A percentile compares a stretch with the other conserved stretches of the same genome.
These are phyloP conservation scores for Cunninghamia lanceolata DNA, from an alignment of 75 land plant species.

Conservation along the genomic window DNA sequence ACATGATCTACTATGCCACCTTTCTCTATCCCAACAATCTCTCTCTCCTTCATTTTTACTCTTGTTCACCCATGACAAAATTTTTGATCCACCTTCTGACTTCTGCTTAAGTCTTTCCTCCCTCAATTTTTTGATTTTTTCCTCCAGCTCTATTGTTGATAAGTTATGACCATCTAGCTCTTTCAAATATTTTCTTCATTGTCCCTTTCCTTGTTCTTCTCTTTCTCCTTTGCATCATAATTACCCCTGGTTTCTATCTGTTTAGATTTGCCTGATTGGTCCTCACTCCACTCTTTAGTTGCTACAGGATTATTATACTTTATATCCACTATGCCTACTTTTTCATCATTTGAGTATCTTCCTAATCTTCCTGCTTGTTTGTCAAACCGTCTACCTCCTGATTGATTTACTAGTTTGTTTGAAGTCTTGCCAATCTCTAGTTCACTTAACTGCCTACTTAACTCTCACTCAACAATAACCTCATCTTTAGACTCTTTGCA, in stretches of 20 bases:
- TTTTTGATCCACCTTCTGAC: conserved; percentile 57
- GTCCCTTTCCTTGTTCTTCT: conserved; percentile 14
- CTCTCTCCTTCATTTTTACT: conserved; percentile 50
- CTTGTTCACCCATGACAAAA: conserved; percentile 79
- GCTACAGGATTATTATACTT: too few relatives aligned
- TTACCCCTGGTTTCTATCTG: neutral
- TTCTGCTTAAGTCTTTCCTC: conserved; percentile 56
- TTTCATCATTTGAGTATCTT: too few relatives aligned
- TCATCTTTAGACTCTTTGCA: neutral
- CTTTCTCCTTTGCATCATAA: conserved; percentile 16
- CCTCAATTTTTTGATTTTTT: conserved; percentile 25
- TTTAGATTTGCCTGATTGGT: conserved; percentile 12
- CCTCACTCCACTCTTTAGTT: too few relatives aligned
- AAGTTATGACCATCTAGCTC: neutral
- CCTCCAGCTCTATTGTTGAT: conserved; percentile 1
- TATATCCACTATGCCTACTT: too few relatives aligned
- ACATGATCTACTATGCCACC: conserved; percentile 56
- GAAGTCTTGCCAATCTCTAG: neutral
- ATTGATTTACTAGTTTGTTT: too few relatives aligned
- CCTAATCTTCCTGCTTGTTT: too few relatives aligned
- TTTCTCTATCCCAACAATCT: conserved; percentile 39
- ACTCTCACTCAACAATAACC: neutral
- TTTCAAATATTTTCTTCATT: conserved; percentile 12
- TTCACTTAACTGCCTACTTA: conserved; percentile 4
- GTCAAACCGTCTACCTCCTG: too few relatives aligned